These are phyloP conservation scores for Metschnikowia hibisci DNA, from an alignment of 805 yeast species.

Conservation along the genomic window DNA sequence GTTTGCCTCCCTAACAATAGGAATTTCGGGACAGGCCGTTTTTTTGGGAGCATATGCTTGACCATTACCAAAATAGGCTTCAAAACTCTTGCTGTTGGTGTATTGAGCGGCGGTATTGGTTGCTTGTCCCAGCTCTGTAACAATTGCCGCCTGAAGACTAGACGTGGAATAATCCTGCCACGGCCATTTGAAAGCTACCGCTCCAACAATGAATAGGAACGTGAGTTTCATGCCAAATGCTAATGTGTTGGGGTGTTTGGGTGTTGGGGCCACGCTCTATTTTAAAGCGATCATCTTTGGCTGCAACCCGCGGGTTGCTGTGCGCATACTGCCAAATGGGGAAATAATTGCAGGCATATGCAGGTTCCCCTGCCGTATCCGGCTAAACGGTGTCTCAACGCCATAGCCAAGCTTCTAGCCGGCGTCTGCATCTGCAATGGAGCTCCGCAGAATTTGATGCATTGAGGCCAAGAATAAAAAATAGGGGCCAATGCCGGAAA, in stretches of 20 bases:
- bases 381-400: background rate
- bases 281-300: background rate
- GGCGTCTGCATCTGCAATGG: too few species aligned
- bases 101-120: background rate
- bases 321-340: conserved; percentile 1
- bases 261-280: too few species aligned
- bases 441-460: too few species aligned
- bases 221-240: background rate
- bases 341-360: background rate
- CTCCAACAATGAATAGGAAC: background rate
- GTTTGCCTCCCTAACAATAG: conserved; percentile 27
- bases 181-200: conserved; percentile 20
- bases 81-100: conserved; percentile 2
- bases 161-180: conserved; percentile 17
- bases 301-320: background rate
- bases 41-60: conserved; percentile 29
- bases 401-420: too few species aligned
- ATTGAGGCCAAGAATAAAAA: too few species aligned
- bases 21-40: conserved; percentile 28
- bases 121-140: conserved; percentile 1
- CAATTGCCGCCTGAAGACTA: conserved; percentile 7
- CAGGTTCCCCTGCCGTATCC: background rate
- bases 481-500: too few species aligned
- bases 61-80: conserved; percentile 9
- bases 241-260: background rate